Percentiles rank a stretch among this genome's conserved stretches.
These are phyloP conservation scores for Dryas integrifolia DNA, from an alignment of 331 rosid genomes.

Conservation along the genomic window DNA sequence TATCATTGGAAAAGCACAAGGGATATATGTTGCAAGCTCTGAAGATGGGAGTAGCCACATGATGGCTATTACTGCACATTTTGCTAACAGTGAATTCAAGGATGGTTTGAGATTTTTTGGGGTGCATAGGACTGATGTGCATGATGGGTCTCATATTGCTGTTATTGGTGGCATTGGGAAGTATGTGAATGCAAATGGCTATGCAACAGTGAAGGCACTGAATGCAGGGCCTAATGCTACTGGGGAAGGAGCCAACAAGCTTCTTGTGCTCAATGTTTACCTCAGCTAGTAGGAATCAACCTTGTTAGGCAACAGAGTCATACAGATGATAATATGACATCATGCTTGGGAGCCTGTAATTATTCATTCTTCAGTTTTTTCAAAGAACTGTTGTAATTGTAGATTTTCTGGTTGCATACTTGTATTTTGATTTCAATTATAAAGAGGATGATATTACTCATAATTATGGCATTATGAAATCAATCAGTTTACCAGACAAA, in stretches of 20 bases:
- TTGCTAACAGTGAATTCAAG: constrained; percentile 24
- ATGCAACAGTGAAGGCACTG: constrained; percentile 61
- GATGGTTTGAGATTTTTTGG: constrained; percentile 59
- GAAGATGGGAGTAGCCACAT: constrained; percentile 61
- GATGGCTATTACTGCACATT: constrained; percentile 55
- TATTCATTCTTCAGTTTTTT: background rate
- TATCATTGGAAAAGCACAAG: constrained; percentile 57
- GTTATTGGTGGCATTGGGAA: constrained; percentile 82
- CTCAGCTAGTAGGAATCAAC: constrained; percentile 38
- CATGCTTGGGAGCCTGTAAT: background rate
- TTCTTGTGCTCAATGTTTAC: constrained; percentile 61
- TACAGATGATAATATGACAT: background rate
- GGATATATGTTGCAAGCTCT: constrained; percentile 58
- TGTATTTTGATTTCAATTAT: background rate
- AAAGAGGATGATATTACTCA: background rate
- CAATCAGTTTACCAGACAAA: background rate
- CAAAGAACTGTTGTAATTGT: background rate
- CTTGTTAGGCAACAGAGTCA: background rate
- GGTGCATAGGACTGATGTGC: constrained; percentile 44
- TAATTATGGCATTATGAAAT: background rate
- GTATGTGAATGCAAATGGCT: constrained; percentile 72
- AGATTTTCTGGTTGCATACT: background rate
- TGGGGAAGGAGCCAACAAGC: constrained; percentile 35
- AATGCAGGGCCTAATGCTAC: constrained; percentile 28
- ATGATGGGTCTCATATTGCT: constrained; percentile 68